Conservation (phyloP, 2,329 filamentous ascomycete genomes). For the Alternaria triticina region DNA sequence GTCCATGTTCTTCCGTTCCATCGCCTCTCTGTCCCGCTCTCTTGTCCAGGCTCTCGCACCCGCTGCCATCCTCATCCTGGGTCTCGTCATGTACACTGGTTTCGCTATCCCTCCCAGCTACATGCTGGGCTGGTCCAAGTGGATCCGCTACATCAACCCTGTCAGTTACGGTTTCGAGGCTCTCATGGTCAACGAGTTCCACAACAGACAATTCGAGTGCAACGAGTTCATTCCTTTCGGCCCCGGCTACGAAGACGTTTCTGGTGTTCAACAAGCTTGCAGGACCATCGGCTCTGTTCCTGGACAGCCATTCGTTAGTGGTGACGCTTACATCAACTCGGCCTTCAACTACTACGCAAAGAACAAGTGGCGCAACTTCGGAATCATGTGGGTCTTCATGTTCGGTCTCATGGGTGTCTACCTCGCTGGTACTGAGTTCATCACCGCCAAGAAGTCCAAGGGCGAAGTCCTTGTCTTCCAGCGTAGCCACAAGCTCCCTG, state of each 20-base stretch:
- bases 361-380: slow-evolving; percentile 57
- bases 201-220: slow-evolving; percentile 65
- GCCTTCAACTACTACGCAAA: slow-evolving; percentile 42
- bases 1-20: slow-evolving; percentile 86
- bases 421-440: slow-evolving; percentile 54
- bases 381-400: slow-evolving; percentile 55
- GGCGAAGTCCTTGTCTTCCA: slow-evolving; percentile 60
- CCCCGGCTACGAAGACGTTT: slow-evolving; percentile 45
- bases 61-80: slow-evolving; percentile 65
- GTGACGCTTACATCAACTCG: slow-evolving; percentile 47
- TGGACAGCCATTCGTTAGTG: slow-evolving; percentile 47
- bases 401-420: slow-evolving; percentile 52
- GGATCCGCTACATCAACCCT: slow-evolving; percentile 83
- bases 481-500: slow-evolving; percentile 52
- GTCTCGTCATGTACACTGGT: slow-evolving; percentile 71
- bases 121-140: slow-evolving; percentile 81
- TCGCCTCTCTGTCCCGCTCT: slow-evolving; percentile 77
- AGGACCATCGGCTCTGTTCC: slow-evolving; percentile 51
- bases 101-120: slow-evolving; percentile 65
- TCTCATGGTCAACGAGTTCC: slow-evolving; percentile 84
- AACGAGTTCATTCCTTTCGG: slow-evolving; percentile 52
- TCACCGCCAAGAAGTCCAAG: slow-evolving; percentile 59
- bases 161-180: slow-evolving; percentile 81
- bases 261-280: slow-evolving; percentile 47
- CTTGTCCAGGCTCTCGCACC: slow-evolving; percentile 64